Evolutionary conservation across 2,329 filamentous ascomycete species (phyloP).

Genomic region (Rhynchosporium graminicola): DNA sequence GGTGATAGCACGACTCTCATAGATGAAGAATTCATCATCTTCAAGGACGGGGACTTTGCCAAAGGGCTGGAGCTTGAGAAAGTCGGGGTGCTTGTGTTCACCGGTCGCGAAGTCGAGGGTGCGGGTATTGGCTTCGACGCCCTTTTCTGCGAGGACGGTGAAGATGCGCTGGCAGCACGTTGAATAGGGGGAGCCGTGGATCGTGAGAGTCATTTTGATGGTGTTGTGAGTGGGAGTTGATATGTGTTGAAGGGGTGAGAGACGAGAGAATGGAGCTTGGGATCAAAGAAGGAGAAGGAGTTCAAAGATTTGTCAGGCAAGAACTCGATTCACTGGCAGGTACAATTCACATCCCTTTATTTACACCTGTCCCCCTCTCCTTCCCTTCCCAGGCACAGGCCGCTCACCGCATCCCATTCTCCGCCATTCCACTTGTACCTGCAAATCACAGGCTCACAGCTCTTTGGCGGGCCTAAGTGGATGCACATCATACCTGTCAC

Average conservation of each 20-base stretch:
- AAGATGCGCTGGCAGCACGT: conserved; percentile 38
- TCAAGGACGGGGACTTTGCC: conserved; percentile 43
- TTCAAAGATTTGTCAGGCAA: too few species aligned
- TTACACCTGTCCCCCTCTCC: too few species aligned
- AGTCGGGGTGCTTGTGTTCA: conserved; percentile 37
- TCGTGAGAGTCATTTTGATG: conserved; percentile 39
- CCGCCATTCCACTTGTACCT: too few species aligned
- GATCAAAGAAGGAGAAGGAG: too few species aligned
- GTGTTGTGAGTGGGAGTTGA: background rate
- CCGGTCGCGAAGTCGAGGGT: conserved; percentile 31
- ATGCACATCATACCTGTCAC: too few species aligned
- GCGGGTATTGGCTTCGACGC: conserved; percentile 37
- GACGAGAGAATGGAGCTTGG: background rate
- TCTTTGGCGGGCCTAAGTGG: too few species aligned
- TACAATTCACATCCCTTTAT: background rate
- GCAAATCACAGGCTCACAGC: too few species aligned
- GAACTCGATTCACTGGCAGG: too few species aligned
- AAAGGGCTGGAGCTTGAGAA: conserved; percentile 40
- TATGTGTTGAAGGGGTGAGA: background rate
- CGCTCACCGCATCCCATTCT: too few species aligned
- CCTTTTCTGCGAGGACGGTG: conserved; percentile 38
- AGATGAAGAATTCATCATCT: conserved; percentile 40
- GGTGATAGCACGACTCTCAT: conserved; percentile 41
- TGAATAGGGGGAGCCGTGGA: conserved; percentile 37
- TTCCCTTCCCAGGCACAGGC: too few species aligned